phyloP scores from a whole-genome alignment of 2,329 filamentous ascomycete species.

The Phyllosticta ampelicida region DNA sequence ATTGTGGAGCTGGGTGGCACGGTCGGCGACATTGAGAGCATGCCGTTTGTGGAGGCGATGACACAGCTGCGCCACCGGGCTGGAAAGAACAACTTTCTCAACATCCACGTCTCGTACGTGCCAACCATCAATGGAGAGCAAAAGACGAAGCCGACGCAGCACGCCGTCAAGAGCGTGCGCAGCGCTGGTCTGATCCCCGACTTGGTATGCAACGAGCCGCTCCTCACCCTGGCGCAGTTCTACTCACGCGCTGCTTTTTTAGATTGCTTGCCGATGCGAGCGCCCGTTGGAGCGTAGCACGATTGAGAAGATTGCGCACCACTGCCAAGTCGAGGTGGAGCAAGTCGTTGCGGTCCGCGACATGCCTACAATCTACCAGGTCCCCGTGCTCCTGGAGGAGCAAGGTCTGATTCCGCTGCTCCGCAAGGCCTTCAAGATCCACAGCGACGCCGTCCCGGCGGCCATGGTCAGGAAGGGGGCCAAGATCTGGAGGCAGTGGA shows the following conservation, averaged over 20 bases:
- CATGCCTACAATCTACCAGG: slow-evolving; percentile 85
- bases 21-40: slow-evolving; percentile 74
- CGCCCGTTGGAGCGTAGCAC: slow-evolving; percentile 60
- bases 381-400: slow-evolving; percentile 79
- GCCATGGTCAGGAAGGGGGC: slow-evolving; percentile 51
- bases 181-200: slow-evolving; percentile 58
- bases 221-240: slow-evolving; percentile 2
- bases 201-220: slow-evolving; percentile 39
- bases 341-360: slow-evolving; percentile 84
- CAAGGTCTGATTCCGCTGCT: slow-evolving; percentile 66
- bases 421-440: slow-evolving; percentile 53
- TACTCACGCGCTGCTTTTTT: slow-evolving; percentile 9
- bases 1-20: slow-evolving; percentile 66
- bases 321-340: slow-evolving; percentile 74
- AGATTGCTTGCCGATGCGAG: slow-evolving; percentile 91
- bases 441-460: slow-evolving; percentile 43
- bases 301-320: slow-evolving; percentile 77
- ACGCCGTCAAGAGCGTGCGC: slow-evolving; percentile 73
- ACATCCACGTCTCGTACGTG: slow-evolving; percentile 82
- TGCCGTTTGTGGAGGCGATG: slow-evolving; percentile 79
- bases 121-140: slow-evolving; percentile 68
- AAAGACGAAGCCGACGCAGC: slow-evolving; percentile 96
- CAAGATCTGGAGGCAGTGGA: slow-evolving; percentile 71
- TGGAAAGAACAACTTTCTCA: slow-evolving; percentile 70
- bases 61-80: slow-evolving; percentile 63